Base-by-base conservation (phyloP, 345 rosid species). In the Aurinia saxatilis region DNA sequence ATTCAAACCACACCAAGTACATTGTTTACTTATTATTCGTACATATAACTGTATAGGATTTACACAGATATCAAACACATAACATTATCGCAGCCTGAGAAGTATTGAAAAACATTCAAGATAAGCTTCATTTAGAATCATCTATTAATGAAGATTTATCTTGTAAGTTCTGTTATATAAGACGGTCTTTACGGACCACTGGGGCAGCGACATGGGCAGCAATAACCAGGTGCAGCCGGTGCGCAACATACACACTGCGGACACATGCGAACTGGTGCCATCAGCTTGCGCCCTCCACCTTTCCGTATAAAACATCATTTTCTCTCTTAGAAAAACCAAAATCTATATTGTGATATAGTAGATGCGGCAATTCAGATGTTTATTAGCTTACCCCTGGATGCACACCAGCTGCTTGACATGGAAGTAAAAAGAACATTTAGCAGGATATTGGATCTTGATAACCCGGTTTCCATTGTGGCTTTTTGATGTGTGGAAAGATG, bases 251-350 rank as follows among this genome's bases (percentile, higher is more conserved):
- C 69, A 63, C 74, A 70, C 40, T 63, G 69, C 49, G 74, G 65
- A 70, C 74, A 70, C 65, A 70, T 46, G 5, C 23, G 38, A 40
- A 49, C 6, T 9, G 69, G 70, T 6, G 63, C 63, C 74, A 54
- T 70, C 30, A 70, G 39, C 74, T 54, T 70, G 48, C 74, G 74
- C 36, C 63, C 63, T 70, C 57, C 74, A 47, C 67, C 62, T 68
- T 40, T 67, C 31, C 61, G 42, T 16, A 1, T 5, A 16, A 42
- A 25, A 1, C 21, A 21, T 7, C 16, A 67, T 17, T 31, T 14
- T 30, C 31, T 5, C 29, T 19, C 38, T 51, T 30, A 30, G 27
- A 30, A 57, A 23, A 19, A 49, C 6, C 5, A 1, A 50, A 39
- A 47, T 2, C 1, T 10, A 55, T 1, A 53, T 37, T 8, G 31